Conservation (phyloP, 495 filamentous ascomycete species). For the Hyaloscypha bicolor region DNA sequence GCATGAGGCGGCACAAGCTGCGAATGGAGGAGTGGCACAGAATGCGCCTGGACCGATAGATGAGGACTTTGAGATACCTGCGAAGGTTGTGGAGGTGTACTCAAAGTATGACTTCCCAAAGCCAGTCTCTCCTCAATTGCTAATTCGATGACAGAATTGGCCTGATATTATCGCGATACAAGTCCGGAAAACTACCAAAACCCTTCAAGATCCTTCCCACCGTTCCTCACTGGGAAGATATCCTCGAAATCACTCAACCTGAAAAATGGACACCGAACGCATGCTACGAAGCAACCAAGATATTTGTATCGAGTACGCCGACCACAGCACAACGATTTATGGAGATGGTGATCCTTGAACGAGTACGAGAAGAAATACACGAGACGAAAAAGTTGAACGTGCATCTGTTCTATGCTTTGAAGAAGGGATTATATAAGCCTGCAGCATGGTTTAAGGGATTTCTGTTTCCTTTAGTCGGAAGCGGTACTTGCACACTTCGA, state of each 20-base stretch:
- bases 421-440: constrained; percentile 93
- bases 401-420: constrained; percentile 89
- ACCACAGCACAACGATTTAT: constrained; percentile 77
- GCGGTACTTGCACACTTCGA: constrained; percentile 74
- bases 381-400: constrained; percentile 93
- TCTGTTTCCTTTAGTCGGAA: constrained; percentile 82
- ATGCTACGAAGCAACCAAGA: constrained; percentile 80
- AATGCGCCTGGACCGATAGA: constrained; percentile 48
- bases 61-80: constrained; percentile 82
- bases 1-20: constrained; percentile 68
- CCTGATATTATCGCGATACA: constrained; percentile 86
- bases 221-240: constrained; percentile 85
- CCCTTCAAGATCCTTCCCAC: constrained; percentile 96
- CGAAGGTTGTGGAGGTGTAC: constrained; percentile 92
- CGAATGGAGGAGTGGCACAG: constrained; percentile 47
- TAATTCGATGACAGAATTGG: constrained; percentile 61
- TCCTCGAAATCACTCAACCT: constrained; percentile 79
- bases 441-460: constrained; percentile 97
- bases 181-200: constrained; percentile 92
- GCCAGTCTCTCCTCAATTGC: constrained; percentile 19
- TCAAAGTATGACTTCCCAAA: constrained; percentile 63
- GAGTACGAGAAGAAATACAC: constrained; percentile 83
- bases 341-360: constrained; percentile 77
- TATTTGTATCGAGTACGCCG: constrained; percentile 85
- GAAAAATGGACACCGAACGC: constrained; percentile 88